Conservation (phyloP, 2,329 filamentous ascomycete genomes). For the Botrytis sinoallii region DNA sequence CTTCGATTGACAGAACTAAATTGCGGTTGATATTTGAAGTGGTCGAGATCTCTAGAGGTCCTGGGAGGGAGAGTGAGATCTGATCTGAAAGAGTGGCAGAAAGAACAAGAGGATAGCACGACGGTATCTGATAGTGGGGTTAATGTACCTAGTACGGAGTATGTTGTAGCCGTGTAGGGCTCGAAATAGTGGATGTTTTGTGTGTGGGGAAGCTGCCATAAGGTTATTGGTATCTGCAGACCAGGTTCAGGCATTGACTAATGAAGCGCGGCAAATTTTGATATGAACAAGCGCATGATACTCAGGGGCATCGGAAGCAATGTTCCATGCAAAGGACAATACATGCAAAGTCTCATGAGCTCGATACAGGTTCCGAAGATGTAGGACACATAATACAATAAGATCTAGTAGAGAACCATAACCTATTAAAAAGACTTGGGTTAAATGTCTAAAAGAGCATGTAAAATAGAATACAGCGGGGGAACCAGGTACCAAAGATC, state of each 20-base stretch:
- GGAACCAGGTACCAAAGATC: background rate
- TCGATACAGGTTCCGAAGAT: background rate
- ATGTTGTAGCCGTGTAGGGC: background rate
- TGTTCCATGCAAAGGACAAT: background rate
- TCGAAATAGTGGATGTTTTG: background rate
- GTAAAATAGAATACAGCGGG: background rate
- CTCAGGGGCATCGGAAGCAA: background rate
- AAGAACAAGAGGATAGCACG: background rate
- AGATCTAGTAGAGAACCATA: background rate
- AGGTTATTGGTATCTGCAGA: background rate
- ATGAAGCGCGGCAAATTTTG: background rate
- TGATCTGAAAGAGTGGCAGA: background rate
- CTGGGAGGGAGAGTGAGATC: background rate
- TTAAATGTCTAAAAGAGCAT: background rate
- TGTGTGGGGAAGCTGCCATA: background rate
- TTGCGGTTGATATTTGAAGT: background rate
- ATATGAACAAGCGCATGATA: background rate
- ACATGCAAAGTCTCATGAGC: background rate
- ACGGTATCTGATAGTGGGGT: background rate
- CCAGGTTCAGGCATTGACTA: background rate
- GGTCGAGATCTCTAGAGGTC: background rate
- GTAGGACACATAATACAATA: background rate
- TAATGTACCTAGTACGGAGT: background rate
- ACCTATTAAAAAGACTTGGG: background rate
- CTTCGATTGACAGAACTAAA: background rate